Evolutionary conservation across 2,329 filamentous ascomycete species (phyloP), one percentile per base, ranked within the genome.

Genomic region (Nothophoma quercina): DNA sequence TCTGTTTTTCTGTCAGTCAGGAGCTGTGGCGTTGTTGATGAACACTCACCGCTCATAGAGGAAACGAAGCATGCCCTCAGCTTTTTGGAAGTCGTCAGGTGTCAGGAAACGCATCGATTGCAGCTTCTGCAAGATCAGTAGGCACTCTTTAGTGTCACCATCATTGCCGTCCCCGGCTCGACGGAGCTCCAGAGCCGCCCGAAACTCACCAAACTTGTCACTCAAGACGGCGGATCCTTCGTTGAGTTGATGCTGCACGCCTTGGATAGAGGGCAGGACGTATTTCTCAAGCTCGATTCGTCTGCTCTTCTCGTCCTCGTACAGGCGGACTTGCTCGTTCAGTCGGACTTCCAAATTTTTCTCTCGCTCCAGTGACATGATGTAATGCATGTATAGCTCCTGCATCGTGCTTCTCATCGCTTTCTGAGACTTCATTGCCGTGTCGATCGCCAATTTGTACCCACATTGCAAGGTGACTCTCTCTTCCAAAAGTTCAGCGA

Each of bases 41-140:
- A 26, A 9, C 7, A 52, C 61, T 53, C 39, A 68, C 69, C 54
- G 57, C 26, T 69, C 47, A 19, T 62, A 42, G 5, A 70, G 22
- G 19, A 46, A 63, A 10, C 51, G 56, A 15, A 72, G 38, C 57
- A 67, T 68, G 7, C 26, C 26, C 36, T 72, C 64, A 2, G 57
- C 59, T 30, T 65, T 66, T 9, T 55, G 38, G 2, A 65, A 36
- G 30, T 71, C 63, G 1, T 65, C 55, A 1, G 32, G 8, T 1
- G 64, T 68, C 22, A 70, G 40, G 8, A 60, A 34, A 2, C 64
- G 59, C 1, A 50, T 58, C 7, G 29, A 28, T 22, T 61, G 47
- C 15, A 71, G 42, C 10, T 43, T 49, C n/a, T 58, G 49, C 23
- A 73, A 39, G 5, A 38, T 47, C 0, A 54, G 40, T 2, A 66